Evolutionary conservation across 768 basidiomycete species (phyloP).

Genomic region (Kwoniella mangroviensis): DNA sequence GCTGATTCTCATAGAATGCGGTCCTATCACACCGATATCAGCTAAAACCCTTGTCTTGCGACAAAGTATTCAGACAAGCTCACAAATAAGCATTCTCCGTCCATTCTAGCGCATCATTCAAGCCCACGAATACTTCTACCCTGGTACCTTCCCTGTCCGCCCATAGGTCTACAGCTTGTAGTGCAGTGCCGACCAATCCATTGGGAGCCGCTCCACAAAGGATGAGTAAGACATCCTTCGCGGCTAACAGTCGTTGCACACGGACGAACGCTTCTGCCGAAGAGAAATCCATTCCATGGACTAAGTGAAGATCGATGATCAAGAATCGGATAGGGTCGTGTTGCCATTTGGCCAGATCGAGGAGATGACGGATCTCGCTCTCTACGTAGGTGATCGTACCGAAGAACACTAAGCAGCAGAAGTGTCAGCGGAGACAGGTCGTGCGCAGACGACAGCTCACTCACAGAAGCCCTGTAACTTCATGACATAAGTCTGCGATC

Average conservation of each 20-base stretch:
- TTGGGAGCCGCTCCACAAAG: constrained; percentile 75
- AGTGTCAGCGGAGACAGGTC: neutral
- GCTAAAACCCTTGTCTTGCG: constrained; percentile 30
- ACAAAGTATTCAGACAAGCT: constrained; percentile 54
- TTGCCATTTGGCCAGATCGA: constrained; percentile 73
- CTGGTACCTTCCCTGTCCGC: constrained; percentile 64
- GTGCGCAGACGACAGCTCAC: constrained; percentile 59
- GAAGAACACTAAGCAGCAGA: constrained; percentile 53
- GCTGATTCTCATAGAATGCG: constrained; percentile 55
- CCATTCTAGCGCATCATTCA: constrained; percentile 96
- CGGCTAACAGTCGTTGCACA: constrained; percentile 76
- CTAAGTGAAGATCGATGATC: constrained; percentile 81
- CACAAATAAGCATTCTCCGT: constrained; percentile 90
- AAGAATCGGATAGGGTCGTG: constrained; percentile 83
- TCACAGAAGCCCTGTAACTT: constrained; percentile 73
- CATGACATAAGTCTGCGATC: constrained; percentile 85
- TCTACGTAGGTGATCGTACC: constrained; percentile 89
- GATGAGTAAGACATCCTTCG: constrained; percentile 79
- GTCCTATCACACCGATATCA: constrained; percentile 39
- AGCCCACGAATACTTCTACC: constrained; percentile 78
- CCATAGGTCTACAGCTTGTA: constrained; percentile 79
- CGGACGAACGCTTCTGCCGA: constrained; percentile 94
- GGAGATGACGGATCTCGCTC: constrained; percentile 75
- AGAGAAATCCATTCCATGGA: constrained; percentile 89
- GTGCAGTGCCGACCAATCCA: constrained; percentile 70